Evolutionary conservation across 2,329 filamentous ascomycete species (phyloP).

Genomic region (Paramyrothecium sp.): DNA sequence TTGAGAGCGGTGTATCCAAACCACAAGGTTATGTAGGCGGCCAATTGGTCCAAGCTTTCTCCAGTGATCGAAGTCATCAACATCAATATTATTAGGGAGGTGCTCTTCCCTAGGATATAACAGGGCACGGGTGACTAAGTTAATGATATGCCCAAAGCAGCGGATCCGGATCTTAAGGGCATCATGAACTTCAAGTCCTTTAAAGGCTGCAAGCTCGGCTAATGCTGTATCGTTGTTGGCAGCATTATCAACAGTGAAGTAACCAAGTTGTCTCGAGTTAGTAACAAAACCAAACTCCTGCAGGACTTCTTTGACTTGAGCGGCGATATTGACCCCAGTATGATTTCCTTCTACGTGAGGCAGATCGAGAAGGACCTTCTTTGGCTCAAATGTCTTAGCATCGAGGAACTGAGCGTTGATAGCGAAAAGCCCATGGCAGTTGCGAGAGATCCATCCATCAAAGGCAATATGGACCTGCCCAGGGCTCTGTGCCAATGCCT

Average conservation of each 20-base stretch:
- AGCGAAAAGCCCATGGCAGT: conserved; percentile 11
- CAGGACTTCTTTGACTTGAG: conserved; percentile 8
- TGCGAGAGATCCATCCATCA: conserved; percentile 10
- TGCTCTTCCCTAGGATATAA: conserved; percentile 8
- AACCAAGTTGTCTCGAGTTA: conserved; percentile 6
- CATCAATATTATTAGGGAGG: not conserved
- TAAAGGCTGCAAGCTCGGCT: conserved; percentile 7
- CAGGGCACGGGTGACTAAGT: conserved; percentile 9
- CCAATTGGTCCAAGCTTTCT: conserved; percentile 9
- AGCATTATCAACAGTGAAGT: conserved; percentile 12
- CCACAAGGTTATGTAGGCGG: conserved; percentile 12
- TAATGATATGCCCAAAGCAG: conserved; percentile 12
- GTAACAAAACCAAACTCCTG: conserved; percentile 3
- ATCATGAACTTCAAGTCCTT: too few species aligned
- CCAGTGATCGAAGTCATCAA: conserved; percentile 6
- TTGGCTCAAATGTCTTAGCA: not conserved
- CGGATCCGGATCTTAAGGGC: conserved; percentile 8
- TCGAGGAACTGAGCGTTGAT: conserved; percentile 12
- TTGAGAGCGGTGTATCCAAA: not conserved
- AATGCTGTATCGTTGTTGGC: conserved; percentile 12
- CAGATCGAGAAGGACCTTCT: conserved; percentile 14
- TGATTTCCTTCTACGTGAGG: conserved; percentile 8
- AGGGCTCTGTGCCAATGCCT: conserved; percentile 2
- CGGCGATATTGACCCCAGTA: conserved; percentile 8
- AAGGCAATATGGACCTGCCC: conserved; percentile 11